These are phyloP conservation scores for Sarcodon sp. DNA, from an alignment of 768 basidiomycete genomes.

Conservation along the genomic window DNA sequence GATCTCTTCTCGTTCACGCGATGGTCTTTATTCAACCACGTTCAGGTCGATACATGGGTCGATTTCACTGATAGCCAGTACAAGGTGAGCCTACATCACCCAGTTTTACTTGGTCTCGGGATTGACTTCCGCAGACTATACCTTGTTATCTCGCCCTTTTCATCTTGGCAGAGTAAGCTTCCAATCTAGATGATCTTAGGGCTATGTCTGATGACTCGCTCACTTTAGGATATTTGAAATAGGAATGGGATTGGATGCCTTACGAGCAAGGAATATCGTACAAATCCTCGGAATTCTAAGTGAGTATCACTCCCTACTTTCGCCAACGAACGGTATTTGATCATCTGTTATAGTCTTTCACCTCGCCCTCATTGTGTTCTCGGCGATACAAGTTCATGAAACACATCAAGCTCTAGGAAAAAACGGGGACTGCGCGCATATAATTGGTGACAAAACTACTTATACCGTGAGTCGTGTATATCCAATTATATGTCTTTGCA, in stretches of 20 bases:
- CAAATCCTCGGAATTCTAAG: slow-evolving; percentile 65
- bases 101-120: background rate
- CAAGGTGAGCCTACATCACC: slow-evolving; percentile 27
- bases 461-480: background rate
- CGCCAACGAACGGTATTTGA: background rate
- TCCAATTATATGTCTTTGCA: too few species aligned
- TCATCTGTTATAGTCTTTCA: slow-evolving; percentile 49
- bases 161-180: slow-evolving; percentile 62
- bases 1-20: slow-evolving; percentile 9
- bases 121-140: slow-evolving; percentile 37
- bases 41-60: slow-evolving; percentile 40
- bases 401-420: slow-evolving; percentile 19
- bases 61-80: slow-evolving; percentile 28
- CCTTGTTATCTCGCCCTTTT: slow-evolving; percentile 82
- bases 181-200: background rate
- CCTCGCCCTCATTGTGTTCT: slow-evolving; percentile 55
- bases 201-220: background rate
- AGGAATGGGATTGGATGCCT: slow-evolving; percentile 73
- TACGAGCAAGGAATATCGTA: slow-evolving; percentile 65
- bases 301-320: slow-evolving; percentile 17
- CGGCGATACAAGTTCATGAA: slow-evolving; percentile 67
- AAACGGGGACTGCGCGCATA: slow-evolving; percentile 36
- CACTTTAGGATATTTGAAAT: slow-evolving; percentile 58
- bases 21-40: slow-evolving; percentile 1
- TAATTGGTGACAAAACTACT: background rate